Percentiles rank a stretch among this genome's conserved stretches.
Evolutionary conservation across 2,329 filamentous ascomycete genomes (phyloP).

Genomic region (Pseudopithomyces maydicus): DNA sequence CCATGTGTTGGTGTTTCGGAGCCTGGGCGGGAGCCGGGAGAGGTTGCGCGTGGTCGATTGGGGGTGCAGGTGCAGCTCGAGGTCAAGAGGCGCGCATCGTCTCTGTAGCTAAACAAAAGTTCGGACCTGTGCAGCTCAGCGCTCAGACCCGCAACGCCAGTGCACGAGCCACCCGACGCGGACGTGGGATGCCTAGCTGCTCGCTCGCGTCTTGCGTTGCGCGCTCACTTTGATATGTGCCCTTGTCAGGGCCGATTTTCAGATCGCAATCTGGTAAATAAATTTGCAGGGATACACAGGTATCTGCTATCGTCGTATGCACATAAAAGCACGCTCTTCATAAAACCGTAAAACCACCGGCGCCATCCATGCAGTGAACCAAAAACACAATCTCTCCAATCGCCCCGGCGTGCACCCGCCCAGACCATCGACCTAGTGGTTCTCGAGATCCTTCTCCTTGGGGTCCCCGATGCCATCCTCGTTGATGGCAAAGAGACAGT

Average conservation of each 20-base stretch:
- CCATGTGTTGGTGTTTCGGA: slow-evolving; percentile 56
- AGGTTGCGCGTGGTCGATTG: slow-evolving; percentile 16
- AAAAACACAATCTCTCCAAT: neutral
- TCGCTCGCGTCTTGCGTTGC: neutral
- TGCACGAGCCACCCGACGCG: slow-evolving; percentile 9
- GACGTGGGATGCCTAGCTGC: neutral
- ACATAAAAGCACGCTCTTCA: slow-evolving; percentile 5
- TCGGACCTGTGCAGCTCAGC: slow-evolving; percentile 23
- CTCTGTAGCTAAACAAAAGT: slow-evolving; percentile 40
- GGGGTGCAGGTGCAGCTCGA: slow-evolving; percentile 23
- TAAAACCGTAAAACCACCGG: slow-evolving; percentile 14
- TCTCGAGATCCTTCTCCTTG: slow-evolving; percentile 92
- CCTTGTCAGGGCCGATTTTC: no score
- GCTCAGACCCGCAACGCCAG: slow-evolving; percentile 8
- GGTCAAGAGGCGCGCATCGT: slow-evolving; percentile 28
- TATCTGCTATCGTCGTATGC: slow-evolving; percentile 4
- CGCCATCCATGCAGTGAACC: slow-evolving; percentile 21
- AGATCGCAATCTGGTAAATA: slow-evolving; percentile 6
- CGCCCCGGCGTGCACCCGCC: neutral
- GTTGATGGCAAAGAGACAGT: slow-evolving; percentile 94
- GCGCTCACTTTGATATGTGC: no score
- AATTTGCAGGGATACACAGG: slow-evolving; percentile 1
- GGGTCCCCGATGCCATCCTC: slow-evolving; percentile 97
- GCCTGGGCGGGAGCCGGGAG: slow-evolving; percentile 8
- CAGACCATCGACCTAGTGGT: slow-evolving; percentile 59